Evolutionary conservation across 106 monocot species (phyloP).

Genomic region (Gastrodia elata): DNA sequence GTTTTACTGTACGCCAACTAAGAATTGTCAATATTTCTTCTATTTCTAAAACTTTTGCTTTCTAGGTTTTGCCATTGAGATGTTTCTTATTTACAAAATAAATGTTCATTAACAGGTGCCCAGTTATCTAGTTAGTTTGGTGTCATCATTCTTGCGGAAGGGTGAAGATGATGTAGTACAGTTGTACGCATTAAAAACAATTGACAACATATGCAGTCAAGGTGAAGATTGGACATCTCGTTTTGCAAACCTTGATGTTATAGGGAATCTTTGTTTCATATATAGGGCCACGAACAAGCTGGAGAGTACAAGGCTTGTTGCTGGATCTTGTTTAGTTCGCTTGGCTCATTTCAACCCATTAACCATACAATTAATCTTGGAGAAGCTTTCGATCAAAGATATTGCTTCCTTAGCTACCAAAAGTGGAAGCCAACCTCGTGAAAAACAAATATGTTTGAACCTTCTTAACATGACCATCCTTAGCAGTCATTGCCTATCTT

Average conservation of each 20-base stretch:
- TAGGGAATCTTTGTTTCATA: conserved; percentile 80
- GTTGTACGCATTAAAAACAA: conserved; percentile 79
- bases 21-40: neutral
- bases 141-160: conserved; percentile 82
- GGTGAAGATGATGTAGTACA: conserved; percentile 93
- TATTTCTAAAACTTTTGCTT: neutral
- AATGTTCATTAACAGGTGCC: conserved; percentile 46
- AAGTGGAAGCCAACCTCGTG: conserved; percentile 50
- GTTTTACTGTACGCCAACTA: neutral
- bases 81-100: neutral
- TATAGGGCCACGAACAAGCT: conserved; percentile 85
- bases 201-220: conserved; percentile 91
- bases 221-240: conserved; percentile 82
- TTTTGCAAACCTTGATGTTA: conserved; percentile 67
- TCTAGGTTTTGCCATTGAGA: neutral
- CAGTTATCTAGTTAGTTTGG: conserved; percentile 65
- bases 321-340: conserved; percentile 89
- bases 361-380: conserved; percentile 58
- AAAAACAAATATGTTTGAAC: conserved; percentile 78
- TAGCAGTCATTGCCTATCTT: conserved; percentile 28
- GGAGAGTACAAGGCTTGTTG: conserved; percentile 75
- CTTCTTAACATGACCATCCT: conserved; percentile 65
- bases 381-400: conserved; percentile 76
- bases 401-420: conserved; percentile 46
- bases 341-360: conserved; percentile 65